Evolutionary conservation across 345 rosid species (phyloP).

Genomic region (Lepidium aucheri): DNA sequence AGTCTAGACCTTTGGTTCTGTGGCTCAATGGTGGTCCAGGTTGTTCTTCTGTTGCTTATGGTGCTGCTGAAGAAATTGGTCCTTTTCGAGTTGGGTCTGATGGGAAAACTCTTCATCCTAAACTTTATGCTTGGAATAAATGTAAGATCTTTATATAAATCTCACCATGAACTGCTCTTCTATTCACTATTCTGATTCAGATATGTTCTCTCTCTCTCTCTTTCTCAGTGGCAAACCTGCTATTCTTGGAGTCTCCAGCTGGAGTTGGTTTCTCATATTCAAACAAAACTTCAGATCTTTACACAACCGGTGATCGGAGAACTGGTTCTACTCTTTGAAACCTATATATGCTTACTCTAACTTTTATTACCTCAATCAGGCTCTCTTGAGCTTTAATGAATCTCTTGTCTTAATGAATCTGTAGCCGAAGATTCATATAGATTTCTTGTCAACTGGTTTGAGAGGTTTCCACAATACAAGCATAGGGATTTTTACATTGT

Average conservation of each 20-base stretch:
- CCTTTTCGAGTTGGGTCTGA: slow-evolving; percentile 75
- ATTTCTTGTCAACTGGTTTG: slow-evolving; percentile 80
- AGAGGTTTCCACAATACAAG: slow-evolving; percentile 93
- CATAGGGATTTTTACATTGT: slow-evolving; percentile 83
- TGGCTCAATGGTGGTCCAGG: slow-evolving; percentile 99
- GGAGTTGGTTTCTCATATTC: slow-evolving; percentile 96
- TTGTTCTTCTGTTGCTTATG: slow-evolving; percentile 95
- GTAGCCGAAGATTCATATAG: slow-evolving; percentile 81
- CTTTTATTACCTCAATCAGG: neutral
- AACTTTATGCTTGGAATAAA: slow-evolving; percentile 80
- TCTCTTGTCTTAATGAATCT: slow-evolving; percentile 14
- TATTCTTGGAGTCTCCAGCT: slow-evolving; percentile 93
- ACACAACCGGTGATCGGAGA: slow-evolving; percentile 73
- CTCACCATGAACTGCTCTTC: neutral
- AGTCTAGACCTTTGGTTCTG: slow-evolving; percentile 69
- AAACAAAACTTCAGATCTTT: slow-evolving; percentile 75
- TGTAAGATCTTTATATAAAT: slow-evolving; percentile 28
- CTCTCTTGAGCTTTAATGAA: neutral
- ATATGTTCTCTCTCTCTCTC: slow-evolving; percentile 2
- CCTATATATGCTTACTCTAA: too few relatives aligned
- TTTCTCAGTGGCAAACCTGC: slow-evolving; percentile 72
- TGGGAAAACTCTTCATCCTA: slow-evolving; percentile 62
- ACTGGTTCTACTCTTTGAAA: slow-evolving; percentile 46
- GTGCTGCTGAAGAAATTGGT: slow-evolving; percentile 87
- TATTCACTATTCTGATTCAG: neutral